Percentiles rank a stretch among this genome's conserved stretches.
These are phyloP conservation scores for Avena sativa DNA, from an alignment of 176 grass and related monocot species.

Conservation along the genomic window DNA sequence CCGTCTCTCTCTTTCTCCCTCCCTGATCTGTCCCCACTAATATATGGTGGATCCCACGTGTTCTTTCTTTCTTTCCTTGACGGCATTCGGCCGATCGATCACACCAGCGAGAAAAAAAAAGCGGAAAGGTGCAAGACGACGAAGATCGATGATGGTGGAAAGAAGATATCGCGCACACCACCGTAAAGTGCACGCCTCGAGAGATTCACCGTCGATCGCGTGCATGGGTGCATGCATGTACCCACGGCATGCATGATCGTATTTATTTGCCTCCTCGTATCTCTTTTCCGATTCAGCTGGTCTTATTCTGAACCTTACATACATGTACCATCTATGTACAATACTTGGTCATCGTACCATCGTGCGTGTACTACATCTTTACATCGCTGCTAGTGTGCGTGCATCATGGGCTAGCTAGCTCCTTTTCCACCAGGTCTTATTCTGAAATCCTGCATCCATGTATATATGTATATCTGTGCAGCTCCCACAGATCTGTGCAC, in stretches of 20 bases:
- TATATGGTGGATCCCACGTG: conserved; percentile 31
- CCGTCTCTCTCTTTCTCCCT: neutral
- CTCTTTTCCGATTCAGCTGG: neutral
- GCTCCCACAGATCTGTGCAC: too few relatives aligned
- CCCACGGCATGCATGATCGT: neutral
- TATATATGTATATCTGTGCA: too few relatives aligned
- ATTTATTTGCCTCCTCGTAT: neutral
- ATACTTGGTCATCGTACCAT: too few relatives aligned
- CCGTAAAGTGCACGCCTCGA: neutral
- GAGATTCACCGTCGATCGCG: neutral
- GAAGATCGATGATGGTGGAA: neutral
- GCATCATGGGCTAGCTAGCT: too few relatives aligned
- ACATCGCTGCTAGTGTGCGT: too few relatives aligned
- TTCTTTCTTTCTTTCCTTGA: neutral
- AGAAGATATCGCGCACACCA: neutral
- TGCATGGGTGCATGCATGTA: too few relatives aligned
- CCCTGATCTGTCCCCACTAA: neutral
- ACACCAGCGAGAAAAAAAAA: neutral
- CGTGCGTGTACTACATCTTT: too few relatives aligned
- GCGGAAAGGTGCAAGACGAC: neutral
- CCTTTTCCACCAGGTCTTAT: too few relatives aligned
- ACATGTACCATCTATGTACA: too few relatives aligned
- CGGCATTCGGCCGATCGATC: neutral
- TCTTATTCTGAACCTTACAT: too few relatives aligned
- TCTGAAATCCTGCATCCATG: too few relatives aligned